phyloP scores from a whole-genome alignment of 2,329 filamentous ascomycete species.

The Celoporthe dispersa region DNA sequence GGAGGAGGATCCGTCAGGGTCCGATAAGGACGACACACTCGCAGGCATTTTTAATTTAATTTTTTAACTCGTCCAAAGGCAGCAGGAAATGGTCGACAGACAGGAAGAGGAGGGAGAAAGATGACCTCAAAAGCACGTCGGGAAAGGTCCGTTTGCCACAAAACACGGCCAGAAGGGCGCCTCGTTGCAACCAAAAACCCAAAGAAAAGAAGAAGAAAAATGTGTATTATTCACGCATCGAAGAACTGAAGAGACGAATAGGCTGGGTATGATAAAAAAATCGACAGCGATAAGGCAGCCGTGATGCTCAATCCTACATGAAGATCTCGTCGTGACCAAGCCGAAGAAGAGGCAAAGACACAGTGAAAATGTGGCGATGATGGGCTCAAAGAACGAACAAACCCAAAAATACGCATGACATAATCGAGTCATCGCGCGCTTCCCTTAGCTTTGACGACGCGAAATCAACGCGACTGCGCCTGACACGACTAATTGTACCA shows the following conservation, averaged over 20 bases:
- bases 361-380: neutral
- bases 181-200: no score
- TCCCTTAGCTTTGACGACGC: slow-evolving; percentile 12
- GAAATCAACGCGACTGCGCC: slow-evolving; percentile 16
- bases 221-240: neutral
- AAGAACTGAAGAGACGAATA: neutral
- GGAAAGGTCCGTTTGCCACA: slow-evolving; percentile 13
- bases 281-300: neutral
- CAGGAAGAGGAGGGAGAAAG: neutral
- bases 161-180: neutral
- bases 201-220: no score
- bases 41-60: slow-evolving; percentile 24
- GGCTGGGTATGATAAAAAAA: neutral
- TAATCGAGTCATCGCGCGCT: slow-evolving; percentile 7
- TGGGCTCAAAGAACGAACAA: neutral
- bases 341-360: no score
- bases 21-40: slow-evolving; percentile 9
- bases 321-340: neutral
- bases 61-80: neutral
- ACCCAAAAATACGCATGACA: slow-evolving; percentile 8
- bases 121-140: neutral
- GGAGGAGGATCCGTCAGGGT: slow-evolving; percentile 8
- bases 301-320: neutral
- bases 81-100: neutral
- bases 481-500: slow-evolving; percentile 1